These are phyloP conservation scores for Cyclanthera cordifolia DNA, from an alignment of 306 rosid species.

Conservation along the genomic window DNA sequence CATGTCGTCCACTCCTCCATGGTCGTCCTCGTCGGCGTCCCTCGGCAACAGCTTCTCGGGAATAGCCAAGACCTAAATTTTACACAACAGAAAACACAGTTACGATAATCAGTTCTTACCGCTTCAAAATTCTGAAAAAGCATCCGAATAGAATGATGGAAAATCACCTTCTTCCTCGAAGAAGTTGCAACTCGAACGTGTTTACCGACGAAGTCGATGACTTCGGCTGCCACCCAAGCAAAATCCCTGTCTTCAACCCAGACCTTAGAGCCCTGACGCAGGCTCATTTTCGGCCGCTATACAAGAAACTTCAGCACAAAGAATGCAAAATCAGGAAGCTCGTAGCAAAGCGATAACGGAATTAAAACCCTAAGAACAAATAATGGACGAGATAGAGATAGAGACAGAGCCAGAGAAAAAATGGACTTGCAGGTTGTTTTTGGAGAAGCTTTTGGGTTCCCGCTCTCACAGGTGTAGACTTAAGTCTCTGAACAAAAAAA, in stretches of 20 bases:
- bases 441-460: constrained; percentile 52
- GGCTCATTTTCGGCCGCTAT: constrained; percentile 38
- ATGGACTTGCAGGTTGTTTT: constrained; percentile 18
- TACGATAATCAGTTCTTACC: background rate
- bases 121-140: background rate
- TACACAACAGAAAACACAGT: background rate
- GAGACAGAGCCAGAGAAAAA: constrained; percentile 7
- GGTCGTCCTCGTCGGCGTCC: constrained; percentile 93
- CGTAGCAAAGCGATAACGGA: constrained; percentile 13
- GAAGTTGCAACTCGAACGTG: constrained; percentile 31
- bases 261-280: constrained; percentile 74
- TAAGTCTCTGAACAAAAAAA: constrained; percentile 9
- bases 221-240: constrained; percentile 79
- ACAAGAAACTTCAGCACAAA: background rate
- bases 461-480: constrained; percentile 50
- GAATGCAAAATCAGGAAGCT: background rate
- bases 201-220: constrained; percentile 32
- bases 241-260: constrained; percentile 61
- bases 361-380: constrained; percentile 41
- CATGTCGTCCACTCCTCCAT: constrained; percentile 91
- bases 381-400: constrained; percentile 12
- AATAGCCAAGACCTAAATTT: constrained; percentile 36
- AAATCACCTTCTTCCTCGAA: constrained; percentile 65
- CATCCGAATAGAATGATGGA: background rate
- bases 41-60: constrained; percentile 55